These are phyloP conservation scores for Claviceps sp. DNA, from an alignment of 2,329 filamentous ascomycete species.

Conservation along the genomic window DNA sequence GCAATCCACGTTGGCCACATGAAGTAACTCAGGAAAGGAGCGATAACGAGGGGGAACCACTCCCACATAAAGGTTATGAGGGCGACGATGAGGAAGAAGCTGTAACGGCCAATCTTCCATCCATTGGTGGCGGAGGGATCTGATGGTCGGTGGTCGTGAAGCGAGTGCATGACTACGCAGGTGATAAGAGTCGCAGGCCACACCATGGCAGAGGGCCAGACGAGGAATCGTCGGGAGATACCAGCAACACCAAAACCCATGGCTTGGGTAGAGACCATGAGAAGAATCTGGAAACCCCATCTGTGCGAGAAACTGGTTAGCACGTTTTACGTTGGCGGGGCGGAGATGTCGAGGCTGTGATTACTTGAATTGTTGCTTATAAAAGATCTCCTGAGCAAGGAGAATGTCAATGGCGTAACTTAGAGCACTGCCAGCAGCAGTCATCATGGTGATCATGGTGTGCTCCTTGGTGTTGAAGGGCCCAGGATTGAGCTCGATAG, in stretches of 20 bases:
- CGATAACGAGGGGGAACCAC: conserved; percentile 40
- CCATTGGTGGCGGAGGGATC: conserved; percentile 17
- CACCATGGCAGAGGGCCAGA: conserved; percentile 37
- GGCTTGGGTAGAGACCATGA: background rate
- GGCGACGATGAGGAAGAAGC: conserved; percentile 32
- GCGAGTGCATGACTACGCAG: conserved; percentile 34
- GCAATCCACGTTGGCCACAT: conserved; percentile 42
- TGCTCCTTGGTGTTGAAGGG: conserved; percentile 35
- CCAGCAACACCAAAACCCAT: conserved; percentile 44
- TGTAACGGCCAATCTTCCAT: conserved; percentile 29
- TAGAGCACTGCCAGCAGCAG: conserved; percentile 21
- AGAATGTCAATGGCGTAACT: conserved; percentile 28
- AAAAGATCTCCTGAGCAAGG: conserved; percentile 31
- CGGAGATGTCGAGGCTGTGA: no score
- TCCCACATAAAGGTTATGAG: conserved; percentile 38
- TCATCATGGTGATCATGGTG: conserved; percentile 35
- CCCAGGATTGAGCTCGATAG: conserved; percentile 25
- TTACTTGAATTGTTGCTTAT: conserved; percentile 32
- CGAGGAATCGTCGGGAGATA: conserved; percentile 33
- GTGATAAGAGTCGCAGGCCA: conserved; percentile 40
- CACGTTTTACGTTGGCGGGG: no score
- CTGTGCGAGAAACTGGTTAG: background rate
- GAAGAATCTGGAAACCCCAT: background rate
- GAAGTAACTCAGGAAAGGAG: conserved; percentile 32
- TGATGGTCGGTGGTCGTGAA: conserved; percentile 26